Evolutionary conservation across 2,329 filamentous ascomycete genomes (phyloP).

Genomic region (Xylaria arbuscula): DNA sequence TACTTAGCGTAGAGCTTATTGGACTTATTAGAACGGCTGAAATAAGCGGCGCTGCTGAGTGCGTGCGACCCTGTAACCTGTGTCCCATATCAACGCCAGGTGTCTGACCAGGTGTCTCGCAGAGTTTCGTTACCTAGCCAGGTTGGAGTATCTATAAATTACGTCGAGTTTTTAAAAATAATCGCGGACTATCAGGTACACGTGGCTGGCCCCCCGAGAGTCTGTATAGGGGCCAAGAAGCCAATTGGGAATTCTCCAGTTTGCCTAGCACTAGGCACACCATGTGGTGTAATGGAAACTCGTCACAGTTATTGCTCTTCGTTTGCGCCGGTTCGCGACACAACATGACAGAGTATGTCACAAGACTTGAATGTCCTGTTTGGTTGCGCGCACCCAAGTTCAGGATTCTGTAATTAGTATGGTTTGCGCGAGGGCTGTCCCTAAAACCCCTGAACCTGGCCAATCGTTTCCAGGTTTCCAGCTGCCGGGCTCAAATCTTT

Average conservation of each 20-base stretch:
- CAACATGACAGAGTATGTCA: slow-evolving; percentile 17
- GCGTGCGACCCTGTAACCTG: not conserved
- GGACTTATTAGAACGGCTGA: slow-evolving; percentile 3
- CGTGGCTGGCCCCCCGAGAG: not conserved
- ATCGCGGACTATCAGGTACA: not conserved
- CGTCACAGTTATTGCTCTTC: not conserved
- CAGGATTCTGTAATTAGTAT: not conserved
- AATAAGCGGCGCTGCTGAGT: not conserved
- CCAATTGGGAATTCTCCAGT: not conserved
- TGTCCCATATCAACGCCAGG: no score
- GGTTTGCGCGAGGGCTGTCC: not conserved
- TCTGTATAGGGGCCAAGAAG: not conserved
- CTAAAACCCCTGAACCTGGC: slow-evolving; percentile 34
- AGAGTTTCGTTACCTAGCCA: not conserved
- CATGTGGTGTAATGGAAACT: not conserved
- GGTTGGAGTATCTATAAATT: not conserved
- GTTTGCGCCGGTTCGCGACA: not conserved
- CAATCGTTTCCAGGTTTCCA: slow-evolving; percentile 19
- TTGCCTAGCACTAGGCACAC: slow-evolving; percentile 15
- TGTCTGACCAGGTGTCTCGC: not conserved
- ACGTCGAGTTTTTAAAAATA: not conserved
- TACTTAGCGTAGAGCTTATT: slow-evolving; percentile 1
- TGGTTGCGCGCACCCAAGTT: slow-evolving; percentile 13
- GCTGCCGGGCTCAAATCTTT: slow-evolving; percentile 30
- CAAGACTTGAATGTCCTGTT: slow-evolving; percentile 27